These are phyloP conservation scores for Yamadazyma conglobata DNA, from an alignment of 1,139 yeast species.

Conservation along the genomic window DNA sequence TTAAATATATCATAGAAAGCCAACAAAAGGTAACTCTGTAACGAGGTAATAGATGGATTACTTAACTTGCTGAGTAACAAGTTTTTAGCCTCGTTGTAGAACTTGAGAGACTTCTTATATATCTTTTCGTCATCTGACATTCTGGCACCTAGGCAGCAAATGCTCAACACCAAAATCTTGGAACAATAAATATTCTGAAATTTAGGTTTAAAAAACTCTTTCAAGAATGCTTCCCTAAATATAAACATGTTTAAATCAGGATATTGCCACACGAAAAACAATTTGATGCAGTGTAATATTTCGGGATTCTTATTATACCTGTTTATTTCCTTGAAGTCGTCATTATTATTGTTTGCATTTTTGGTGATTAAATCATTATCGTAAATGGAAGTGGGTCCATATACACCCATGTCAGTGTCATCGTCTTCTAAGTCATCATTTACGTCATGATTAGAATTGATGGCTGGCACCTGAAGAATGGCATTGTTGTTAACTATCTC, in stretches of 20 bases:
- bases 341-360: constrained; percentile 17
- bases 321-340: constrained; percentile 23
- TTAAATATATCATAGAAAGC: constrained; percentile 45
- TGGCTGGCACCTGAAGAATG: constrained; percentile 6
- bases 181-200: constrained; percentile 49
- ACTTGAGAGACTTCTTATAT: constrained; percentile 35
- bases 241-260: constrained; percentile 63
- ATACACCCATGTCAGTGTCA: constrained; percentile 30
- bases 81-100: constrained; percentile 45
- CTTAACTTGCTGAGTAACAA: constrained; percentile 39
- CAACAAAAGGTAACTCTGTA: constrained; percentile 16
- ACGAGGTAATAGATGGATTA: constrained; percentile 18
- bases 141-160: constrained; percentile 55
- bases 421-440: constrained; percentile 11
- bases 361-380: constrained; percentile 29
- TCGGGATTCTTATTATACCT: constrained; percentile 36
- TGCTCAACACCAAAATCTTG: constrained; percentile 47
- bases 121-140: constrained; percentile 44
- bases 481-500: constrained; percentile 1
- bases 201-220: constrained; percentile 52
- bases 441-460: constrained; percentile 2
- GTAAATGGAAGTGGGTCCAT: constrained; percentile 52
- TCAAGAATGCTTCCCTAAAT: constrained; percentile 62
- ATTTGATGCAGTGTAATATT: constrained; percentile 47
- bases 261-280: constrained; percentile 63